A percentile compares a stretch with the other conserved stretches of the same genome.
These are phyloP conservation scores for Colletotrichum sp. DNA, from an alignment of 2,329 filamentous ascomycete genomes.

Conservation along the genomic window DNA sequence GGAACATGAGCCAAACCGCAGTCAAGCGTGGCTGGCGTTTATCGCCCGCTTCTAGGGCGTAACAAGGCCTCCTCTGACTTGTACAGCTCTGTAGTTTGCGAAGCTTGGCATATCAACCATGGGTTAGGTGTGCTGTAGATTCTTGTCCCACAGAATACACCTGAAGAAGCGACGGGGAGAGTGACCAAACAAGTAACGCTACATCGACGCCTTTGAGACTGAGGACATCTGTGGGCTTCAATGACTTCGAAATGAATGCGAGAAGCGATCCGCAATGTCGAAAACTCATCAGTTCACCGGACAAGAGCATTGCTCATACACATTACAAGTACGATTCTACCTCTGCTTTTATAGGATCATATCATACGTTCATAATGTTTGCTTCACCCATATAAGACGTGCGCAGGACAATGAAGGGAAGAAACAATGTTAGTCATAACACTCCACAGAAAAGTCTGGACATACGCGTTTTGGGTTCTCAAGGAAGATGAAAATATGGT, in stretches of 20 bases:
- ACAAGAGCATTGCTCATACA: not conserved
- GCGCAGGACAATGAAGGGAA: not conserved
- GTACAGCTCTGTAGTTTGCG: not conserved
- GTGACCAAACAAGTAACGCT: fast-evolving
- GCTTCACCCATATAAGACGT: not conserved
- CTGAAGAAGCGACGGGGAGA: not conserved
- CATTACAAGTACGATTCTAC: not conserved
- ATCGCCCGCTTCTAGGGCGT: not conserved
- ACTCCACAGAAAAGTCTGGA: not conserved
- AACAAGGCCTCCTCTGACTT: fast-evolving
- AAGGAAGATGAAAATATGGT: no score
- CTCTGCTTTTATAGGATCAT: not conserved
- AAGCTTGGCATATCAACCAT: not conserved
- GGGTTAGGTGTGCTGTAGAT: not conserved
- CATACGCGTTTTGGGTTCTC: no score
- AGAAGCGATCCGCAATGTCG: fast-evolving
- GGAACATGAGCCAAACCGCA: no score
- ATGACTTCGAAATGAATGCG: not conserved
- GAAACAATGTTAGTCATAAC: fast-evolving
- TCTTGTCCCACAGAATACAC: no score
- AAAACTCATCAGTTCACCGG: fast-evolving
- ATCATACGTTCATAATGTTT: not conserved
- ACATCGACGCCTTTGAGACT: not conserved
- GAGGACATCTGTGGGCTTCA: not conserved
- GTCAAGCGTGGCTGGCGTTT: no score